Evolutionary conservation across 106 monocot species (phyloP).

Genomic region (Alisma plantagoaquatica): DNA sequence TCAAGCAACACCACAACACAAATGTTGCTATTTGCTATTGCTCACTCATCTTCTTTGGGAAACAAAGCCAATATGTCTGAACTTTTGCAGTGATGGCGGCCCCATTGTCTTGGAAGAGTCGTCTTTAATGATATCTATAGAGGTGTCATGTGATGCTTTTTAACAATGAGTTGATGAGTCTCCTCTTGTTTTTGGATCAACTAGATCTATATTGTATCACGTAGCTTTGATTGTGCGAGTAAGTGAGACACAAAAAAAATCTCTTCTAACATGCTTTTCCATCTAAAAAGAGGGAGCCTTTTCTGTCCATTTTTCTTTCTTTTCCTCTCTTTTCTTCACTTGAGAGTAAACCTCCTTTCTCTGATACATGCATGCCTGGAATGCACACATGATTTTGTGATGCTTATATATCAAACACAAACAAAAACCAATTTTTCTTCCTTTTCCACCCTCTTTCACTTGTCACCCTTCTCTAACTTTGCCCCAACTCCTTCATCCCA

Average conservation of each 20-base stretch:
- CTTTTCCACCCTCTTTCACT: not conserved
- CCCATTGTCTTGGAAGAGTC: too few relatives aligned
- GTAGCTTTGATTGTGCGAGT: not conserved
- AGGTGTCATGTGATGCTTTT: not conserved
- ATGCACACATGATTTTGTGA: not conserved
- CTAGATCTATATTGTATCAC: not conserved
- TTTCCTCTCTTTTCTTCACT: not conserved
- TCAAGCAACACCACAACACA: too few relatives aligned
- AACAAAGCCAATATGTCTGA: too few relatives aligned
- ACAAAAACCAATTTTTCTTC: not conserved
- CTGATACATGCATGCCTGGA: not conserved
- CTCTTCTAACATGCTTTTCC: constrained; percentile 3
- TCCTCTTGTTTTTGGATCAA: not conserved
- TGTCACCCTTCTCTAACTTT: not conserved
- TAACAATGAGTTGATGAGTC: constrained; percentile 5
- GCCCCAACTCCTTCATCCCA: too few relatives aligned
- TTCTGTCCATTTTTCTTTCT: constrained; percentile 1
- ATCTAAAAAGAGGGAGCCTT: not conserved
- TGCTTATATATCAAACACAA: not conserved
- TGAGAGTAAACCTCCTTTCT: not conserved
- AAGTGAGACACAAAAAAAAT: constrained; percentile 2
- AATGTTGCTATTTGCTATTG: too few relatives aligned
- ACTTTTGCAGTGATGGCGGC: too few relatives aligned
- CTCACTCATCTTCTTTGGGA: too few relatives aligned
- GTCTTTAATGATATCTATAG: constrained; percentile 3